Conservation (phyloP, 176 grass and related monocot genomes). For the Oryza glaberrima region DNA sequence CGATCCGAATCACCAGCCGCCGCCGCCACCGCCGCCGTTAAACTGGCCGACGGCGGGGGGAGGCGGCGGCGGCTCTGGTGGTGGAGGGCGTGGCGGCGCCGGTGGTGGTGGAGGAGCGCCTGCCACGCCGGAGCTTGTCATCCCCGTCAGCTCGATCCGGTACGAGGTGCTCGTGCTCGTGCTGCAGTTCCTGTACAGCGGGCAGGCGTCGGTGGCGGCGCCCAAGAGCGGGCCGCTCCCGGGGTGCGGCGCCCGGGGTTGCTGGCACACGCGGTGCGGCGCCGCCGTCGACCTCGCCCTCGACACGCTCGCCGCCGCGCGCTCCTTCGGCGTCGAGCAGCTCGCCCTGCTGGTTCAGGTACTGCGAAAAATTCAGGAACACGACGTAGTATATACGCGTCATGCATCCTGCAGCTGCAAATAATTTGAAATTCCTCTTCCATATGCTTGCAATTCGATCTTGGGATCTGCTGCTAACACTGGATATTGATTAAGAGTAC, state of each 20-base stretch:
- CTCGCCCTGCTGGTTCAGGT: conserved; percentile 80
- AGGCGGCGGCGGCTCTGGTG: not conserved
- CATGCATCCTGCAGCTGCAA: not conserved
- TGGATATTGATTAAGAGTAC: conserved; percentile 26
- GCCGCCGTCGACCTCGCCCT: conserved; percentile 67
- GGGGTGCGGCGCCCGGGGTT: conserved; percentile 45
- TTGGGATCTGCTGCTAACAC: conserved; percentile 42
- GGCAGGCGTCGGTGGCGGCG: conserved; percentile 80
- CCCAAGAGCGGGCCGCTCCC: conserved; percentile 79
- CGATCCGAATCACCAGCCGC: conserved; percentile 56
- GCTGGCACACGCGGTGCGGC: conserved; percentile 56
- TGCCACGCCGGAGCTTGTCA: conserved; percentile 58
- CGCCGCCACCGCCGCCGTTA: conserved; percentile 28
- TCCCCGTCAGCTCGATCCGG: conserved; percentile 89
- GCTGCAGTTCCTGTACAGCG: conserved; percentile 98
- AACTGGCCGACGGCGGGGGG: not conserved
- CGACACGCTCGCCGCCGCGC: conserved; percentile 30
- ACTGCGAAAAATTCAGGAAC: not conserved
- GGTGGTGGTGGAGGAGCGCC: not conserved
- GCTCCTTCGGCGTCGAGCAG: conserved; percentile 70
- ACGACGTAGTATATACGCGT: not conserved
- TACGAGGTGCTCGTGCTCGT: conserved; percentile 94
- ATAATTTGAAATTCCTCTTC: not conserved
- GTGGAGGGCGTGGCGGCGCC: not conserved
- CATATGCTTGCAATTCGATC: not conserved